Base-by-base conservation (phyloP, 495 filamentous ascomycete species). In the Hypoxylon subgilvum region DNA sequence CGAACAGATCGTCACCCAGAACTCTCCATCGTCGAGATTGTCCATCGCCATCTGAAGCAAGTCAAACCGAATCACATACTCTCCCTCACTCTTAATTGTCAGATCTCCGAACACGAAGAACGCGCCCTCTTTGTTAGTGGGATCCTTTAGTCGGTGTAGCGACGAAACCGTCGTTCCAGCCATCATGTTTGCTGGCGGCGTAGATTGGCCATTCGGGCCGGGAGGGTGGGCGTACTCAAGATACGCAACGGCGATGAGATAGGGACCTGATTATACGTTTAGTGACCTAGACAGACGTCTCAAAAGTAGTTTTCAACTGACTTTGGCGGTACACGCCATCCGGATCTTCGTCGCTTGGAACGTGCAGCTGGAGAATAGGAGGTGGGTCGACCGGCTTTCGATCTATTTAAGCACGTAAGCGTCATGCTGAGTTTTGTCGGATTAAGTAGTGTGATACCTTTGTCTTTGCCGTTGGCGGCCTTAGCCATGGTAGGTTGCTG, bases 81-180 rank as follows among this genome's bases (percentile, higher is more conserved):
- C 80, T 18, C 94, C 94, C 60, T 91, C 88, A 14, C 88, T 78
- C 69, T 89, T 88, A 19, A 95, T 84, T 0, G 93, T 96, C 13
- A 98, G 75, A 71, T 98, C 94, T 4, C 89, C 89, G 73, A 96
- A 97, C n/a, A 97, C 89, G 57, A 98, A 97, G 76, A 95, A 98
- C 1, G 89, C 92, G 9, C 91, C 92, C 79, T 97, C 93, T 82
- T 66, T 84, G 72, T 98, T 96, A 68, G 93, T 85, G 10, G 88
- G 84, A 69, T 97, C 92, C 72, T 97, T 97, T 57, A 97, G 75
- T 43, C 91, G 84, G 74, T 98, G 92, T 45, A 96, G 81, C 18
- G 94, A 98, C 14, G 94, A 97, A 21, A 93, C 90, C 47, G 93
- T 75, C 16, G 88, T 90, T 17, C 94, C 94, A 19, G 72, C 69